Evolutionary conservation across 176 grass and related monocot genomes (phyloP).

Genomic region (Tillandsia fasciculata): DNA sequence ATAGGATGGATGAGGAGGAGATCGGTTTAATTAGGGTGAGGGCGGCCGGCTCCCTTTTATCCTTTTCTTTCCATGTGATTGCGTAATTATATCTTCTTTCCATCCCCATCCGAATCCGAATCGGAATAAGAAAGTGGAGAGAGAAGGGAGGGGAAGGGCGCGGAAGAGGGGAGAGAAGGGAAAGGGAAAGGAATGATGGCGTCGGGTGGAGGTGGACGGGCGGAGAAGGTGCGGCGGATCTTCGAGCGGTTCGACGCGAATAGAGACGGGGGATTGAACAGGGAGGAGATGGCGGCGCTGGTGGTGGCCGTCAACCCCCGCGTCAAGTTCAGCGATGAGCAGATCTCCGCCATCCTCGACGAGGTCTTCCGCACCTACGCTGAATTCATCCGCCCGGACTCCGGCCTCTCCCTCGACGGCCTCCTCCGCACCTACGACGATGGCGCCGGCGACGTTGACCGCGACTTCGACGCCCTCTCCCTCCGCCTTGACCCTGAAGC

Average conservation of each 20-base stretch:
- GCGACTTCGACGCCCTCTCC: slow-evolving; percentile 36
- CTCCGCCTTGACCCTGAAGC: slow-evolving; percentile 21
- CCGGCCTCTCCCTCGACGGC: not conserved
- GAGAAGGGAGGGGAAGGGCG: not conserved
- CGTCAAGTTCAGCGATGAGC: not conserved
- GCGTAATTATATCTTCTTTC: too few species aligned
- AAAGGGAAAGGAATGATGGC: not conserved
- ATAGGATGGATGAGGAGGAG: too few species aligned
- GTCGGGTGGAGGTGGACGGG: not conserved
- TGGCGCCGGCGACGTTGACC: not conserved
- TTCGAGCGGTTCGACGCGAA: slow-evolving; percentile 7
- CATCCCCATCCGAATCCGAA: too few species aligned
- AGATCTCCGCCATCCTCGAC: not conserved
- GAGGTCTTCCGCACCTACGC: slow-evolving; percentile 7
- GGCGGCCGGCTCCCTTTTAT: too few species aligned
- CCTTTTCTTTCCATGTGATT: too few species aligned
- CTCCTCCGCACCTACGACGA: slow-evolving; percentile 5
- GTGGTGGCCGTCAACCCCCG: not conserved
- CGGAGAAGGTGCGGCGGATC: slow-evolving; percentile 2
- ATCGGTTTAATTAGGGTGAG: too few species aligned
- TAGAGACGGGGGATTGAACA: not conserved
- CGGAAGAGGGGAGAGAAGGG: not conserved
- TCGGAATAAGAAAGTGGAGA: too few species aligned
- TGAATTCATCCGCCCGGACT: not conserved
- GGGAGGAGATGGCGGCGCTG: slow-evolving; percentile 4